Percentiles rank a stretch among this genome's conserved stretches.
phyloP scores from a whole-genome alignment of 1,139 yeast species.

The Blastobotrys persicus region DNA sequence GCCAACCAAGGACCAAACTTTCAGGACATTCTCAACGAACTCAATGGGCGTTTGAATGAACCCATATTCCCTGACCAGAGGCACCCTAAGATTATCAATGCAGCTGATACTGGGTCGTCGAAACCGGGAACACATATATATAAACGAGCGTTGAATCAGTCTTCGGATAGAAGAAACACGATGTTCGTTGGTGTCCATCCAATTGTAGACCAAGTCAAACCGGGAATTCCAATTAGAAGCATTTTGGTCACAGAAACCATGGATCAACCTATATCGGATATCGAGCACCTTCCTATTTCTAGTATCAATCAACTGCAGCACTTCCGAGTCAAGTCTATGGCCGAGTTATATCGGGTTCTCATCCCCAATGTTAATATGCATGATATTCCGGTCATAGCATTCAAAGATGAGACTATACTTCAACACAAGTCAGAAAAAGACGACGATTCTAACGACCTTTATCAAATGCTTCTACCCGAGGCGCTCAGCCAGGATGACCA shows the following conservation, averaged over 20 bases:
- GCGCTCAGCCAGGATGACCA: conserved; percentile 17
- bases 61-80: conserved; percentile 11
- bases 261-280: conserved; percentile 21
- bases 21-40: conserved; percentile 14
- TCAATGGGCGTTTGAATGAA: conserved; percentile 8
- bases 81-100: conserved; percentile 22
- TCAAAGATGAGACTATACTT: conserved; percentile 6
- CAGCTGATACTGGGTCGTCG: conserved; percentile 24
- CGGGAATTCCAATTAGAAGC: conserved; percentile 2
- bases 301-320: conserved; percentile 5
- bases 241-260: conserved; percentile 21
- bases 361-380: conserved; percentile 15
- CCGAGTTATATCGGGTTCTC: conserved; percentile 19
- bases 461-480: conserved; percentile 14
- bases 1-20: conserved; percentile 32
- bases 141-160: conserved; percentile 12
- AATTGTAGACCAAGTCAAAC: conserved; percentile 4
- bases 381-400: conserved; percentile 7
- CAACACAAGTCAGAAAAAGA: neutral
- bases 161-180: neutral
- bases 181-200: conserved; percentile 13
- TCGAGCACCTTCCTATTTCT: conserved; percentile 13
- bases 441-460: conserved; percentile 10
- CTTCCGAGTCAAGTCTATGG: conserved; percentile 17
- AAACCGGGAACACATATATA: conserved; percentile 24